Base-by-base conservation (phyloP, 2,329 filamentous ascomycete species). In the Zopfia rhizophila region DNA sequence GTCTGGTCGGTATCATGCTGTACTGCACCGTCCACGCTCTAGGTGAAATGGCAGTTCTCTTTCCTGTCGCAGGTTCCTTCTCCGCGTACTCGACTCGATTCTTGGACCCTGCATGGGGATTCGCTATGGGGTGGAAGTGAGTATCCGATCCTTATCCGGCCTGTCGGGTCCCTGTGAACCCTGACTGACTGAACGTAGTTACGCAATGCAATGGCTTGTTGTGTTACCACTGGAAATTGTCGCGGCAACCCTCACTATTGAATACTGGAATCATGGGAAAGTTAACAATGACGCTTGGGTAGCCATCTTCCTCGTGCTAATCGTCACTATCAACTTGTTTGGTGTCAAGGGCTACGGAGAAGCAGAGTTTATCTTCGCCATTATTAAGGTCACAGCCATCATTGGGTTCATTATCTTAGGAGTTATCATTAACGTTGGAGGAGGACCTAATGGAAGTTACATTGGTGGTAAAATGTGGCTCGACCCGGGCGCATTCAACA, bases 21-120 rank as follows among this genome's bases (percentile, higher is more conserved):
- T 97, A 91, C 73, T 94, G 89, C 69, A 96, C 91, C 2, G 89
- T 95, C 22, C 92, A 97, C 65, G 91, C 91, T 0, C 79, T 97
- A 18, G 93, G 93, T 53, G 93, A 97, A 72, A 83, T 97, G 72
- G 90, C 92, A 12, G 91, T 97, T 13, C 75, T 91, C 10, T 97
- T 93, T 60, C 93, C 93, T 3, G 88, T 97, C 17, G 89, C 92
- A 16, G 93, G 93, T 44, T 95, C 91, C 3, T 97, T 97, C 68
- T 90, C 91, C 1, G 87, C 91, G 6, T 97, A 92, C 75, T 94
- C 92, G 13, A 96, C 91, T 21, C 85, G 93, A 13, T 97, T 97
- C 63, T 73, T 97, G 13, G 91, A 97, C 65, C 93, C 92, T 1
- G 92, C 92, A 0, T 96, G 91, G 91, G 91, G 91, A 0, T 96